These are phyloP conservation scores for Babesia bigemina DNA, from an alignment of 169 alveolate genomes.

Conservation along the genomic window DNA sequence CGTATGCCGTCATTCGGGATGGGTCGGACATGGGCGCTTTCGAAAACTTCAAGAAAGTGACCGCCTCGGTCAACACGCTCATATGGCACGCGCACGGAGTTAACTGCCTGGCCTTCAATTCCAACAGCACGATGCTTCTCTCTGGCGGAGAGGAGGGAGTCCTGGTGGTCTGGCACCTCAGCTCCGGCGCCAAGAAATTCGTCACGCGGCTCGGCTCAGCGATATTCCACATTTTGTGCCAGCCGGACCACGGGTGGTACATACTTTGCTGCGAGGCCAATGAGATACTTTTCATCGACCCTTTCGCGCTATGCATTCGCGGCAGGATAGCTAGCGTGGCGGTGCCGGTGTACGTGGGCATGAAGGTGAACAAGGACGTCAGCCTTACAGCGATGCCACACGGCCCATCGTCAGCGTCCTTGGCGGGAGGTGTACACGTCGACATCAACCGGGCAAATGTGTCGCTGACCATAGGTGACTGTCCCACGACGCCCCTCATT, in stretches of 20 bases:
- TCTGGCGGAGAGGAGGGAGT: conserved; percentile 71
- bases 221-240: conserved; percentile 48
- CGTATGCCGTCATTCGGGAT: background rate
- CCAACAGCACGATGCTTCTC: conserved; percentile 36
- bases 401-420: background rate
- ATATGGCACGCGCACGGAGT: conserved; percentile 70
- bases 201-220: conserved; percentile 60
- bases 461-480: background rate
- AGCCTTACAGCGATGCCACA: background rate
- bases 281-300: conserved; percentile 41
- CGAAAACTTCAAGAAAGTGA: conserved; percentile 1
- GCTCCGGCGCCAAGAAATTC: conserved; percentile 42
- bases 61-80: conserved; percentile 6
- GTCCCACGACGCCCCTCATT: conserved; percentile 26
- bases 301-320: conserved; percentile 32
- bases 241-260: conserved; percentile 16
- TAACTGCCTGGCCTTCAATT: conserved; percentile 47
- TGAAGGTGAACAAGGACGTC: conserved; percentile 41
- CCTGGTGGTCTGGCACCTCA: conserved; percentile 62
- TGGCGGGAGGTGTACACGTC: background rate
- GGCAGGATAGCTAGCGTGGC: conserved; percentile 26
- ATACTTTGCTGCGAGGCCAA: conserved; percentile 42
- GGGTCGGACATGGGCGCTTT: conserved; percentile 1
- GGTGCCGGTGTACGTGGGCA: conserved; percentile 47
- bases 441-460: conserved; percentile 19